These are phyloP conservation scores for Epicoccum nigrum DNA, from an alignment of 2,329 filamentous ascomycete species.

Conservation along the genomic window DNA sequence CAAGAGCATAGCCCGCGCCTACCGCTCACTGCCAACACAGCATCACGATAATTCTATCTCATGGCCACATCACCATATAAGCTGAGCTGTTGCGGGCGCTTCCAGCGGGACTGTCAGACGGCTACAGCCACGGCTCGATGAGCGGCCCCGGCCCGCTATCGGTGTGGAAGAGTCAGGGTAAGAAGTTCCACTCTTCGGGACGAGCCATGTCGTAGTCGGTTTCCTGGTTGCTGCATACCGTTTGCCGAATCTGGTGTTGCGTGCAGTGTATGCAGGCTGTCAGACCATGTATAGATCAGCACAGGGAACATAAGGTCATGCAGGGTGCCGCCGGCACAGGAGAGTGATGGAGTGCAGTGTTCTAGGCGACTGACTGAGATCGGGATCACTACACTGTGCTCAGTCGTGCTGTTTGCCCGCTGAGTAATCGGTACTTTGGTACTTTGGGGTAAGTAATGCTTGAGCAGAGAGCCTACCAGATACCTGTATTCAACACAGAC, in stretches of 20 bases:
- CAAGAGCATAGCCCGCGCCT: background rate
- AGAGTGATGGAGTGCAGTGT: background rate
- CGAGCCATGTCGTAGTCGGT: constrained; percentile 3
- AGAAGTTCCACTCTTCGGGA: background rate
- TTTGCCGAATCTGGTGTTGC: constrained; percentile 13
- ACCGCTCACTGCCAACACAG: background rate
- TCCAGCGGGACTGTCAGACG: constrained; percentile 20
- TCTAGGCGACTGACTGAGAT: background rate
- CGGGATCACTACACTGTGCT: background rate
- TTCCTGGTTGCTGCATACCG: constrained; percentile 3
- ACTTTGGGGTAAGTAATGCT: background rate
- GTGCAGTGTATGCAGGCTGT: constrained; percentile 12
- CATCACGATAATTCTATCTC: no score
- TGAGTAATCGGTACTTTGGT: background rate
- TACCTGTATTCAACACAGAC: no score
- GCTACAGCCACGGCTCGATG: constrained; percentile 14
- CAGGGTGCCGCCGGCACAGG: background rate
- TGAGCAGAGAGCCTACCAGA: background rate
- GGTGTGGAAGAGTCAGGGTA: constrained; percentile 13
- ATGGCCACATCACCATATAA: background rate
- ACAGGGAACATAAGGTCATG: background rate
- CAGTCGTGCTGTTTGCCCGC: background rate
- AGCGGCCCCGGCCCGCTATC: constrained; percentile 29
- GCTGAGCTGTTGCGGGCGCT: constrained; percentile 6
- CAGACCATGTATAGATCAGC: constrained; percentile 9